Conservation (phyloP, 768 basidiomycete species). For the Pisolithus marmoratus region DNA sequence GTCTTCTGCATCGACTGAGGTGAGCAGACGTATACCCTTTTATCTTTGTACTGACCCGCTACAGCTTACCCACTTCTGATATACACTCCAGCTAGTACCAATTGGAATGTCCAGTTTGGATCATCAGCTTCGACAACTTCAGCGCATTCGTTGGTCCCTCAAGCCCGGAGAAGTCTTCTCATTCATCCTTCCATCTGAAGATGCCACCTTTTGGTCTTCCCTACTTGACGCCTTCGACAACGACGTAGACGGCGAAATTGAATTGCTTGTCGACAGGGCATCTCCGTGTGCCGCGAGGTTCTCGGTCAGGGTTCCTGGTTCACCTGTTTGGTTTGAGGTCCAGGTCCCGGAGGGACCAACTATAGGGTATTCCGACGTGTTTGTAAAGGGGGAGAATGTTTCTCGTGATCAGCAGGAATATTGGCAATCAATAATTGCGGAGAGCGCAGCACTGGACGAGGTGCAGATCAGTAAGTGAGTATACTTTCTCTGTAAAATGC, state of each 20-base stretch:
- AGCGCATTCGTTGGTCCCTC: slow-evolving; percentile 56
- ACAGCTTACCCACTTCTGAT: too few species aligned
- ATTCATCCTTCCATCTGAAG: slow-evolving; percentile 34
- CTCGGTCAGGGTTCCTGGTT: slow-evolving; percentile 25
- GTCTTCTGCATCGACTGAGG: too few species aligned
- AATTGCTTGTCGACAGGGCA: slow-evolving; percentile 3
- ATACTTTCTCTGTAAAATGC: background rate
- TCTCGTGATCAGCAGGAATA: slow-evolving; percentile 43
- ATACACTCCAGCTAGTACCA: too few species aligned
- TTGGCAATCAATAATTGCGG: slow-evolving; percentile 39
- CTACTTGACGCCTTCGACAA: slow-evolving; percentile 16
- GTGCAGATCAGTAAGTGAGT: slow-evolving; percentile 28
- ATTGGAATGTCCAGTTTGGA: background rate
- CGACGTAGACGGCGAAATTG: background rate
- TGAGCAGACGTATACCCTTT: too few species aligned
- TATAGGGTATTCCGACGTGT: slow-evolving; percentile 17
- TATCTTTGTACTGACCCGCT: too few species aligned
- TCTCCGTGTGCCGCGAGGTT: slow-evolving; percentile 28
- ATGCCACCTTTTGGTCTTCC: slow-evolving; percentile 27
- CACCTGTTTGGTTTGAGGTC: slow-evolving; percentile 34
- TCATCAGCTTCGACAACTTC: slow-evolving; percentile 44
- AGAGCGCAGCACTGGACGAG: slow-evolving; percentile 34
- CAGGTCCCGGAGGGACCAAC: slow-evolving; percentile 13
- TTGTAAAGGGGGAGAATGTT: slow-evolving; percentile 44
- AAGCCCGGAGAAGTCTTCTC: slow-evolving; percentile 51